Percentiles rank a stretch among this genome's conserved stretches.
phyloP scores from a whole-genome alignment of 768 basidiomycete species.

The Cystoderma amianthinum region DNA sequence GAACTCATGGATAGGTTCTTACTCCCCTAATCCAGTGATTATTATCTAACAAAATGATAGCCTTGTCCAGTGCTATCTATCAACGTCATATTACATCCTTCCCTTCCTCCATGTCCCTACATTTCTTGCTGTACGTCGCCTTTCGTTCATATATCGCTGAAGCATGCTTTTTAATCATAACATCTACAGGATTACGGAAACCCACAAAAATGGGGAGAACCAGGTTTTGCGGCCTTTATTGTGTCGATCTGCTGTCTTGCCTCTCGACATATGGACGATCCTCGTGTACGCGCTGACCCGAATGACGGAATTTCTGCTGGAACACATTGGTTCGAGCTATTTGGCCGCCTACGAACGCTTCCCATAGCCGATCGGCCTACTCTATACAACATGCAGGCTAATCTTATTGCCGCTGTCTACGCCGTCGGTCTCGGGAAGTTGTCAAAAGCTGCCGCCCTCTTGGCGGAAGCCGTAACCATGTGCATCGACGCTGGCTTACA shows the following conservation, averaged over 20 bases:
- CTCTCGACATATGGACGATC: conserved; percentile 89
- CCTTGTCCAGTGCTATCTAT: conserved; percentile 78
- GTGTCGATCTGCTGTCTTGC: conserved; percentile 90
- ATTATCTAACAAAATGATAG: conserved; percentile 25
- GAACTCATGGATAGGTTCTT: conserved; percentile 90
- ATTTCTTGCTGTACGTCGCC: conserved; percentile 60
- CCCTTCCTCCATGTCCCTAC: conserved; percentile 91
- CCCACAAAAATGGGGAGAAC: conserved; percentile 92
- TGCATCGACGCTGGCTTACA: conserved; percentile 87
- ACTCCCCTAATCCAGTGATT: conserved; percentile 2
- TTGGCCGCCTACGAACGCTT: conserved; percentile 79
- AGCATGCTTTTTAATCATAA: conserved; percentile 3
- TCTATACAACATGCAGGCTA: conserved; percentile 86
- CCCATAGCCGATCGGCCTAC: conserved; percentile 87
- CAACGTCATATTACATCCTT: conserved; percentile 89
- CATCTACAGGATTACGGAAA: conserved; percentile 77
- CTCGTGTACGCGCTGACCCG: conserved; percentile 78
- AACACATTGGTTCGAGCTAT: conserved; percentile 87
- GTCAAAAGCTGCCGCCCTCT: conserved; percentile 78
- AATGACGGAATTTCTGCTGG: conserved; percentile 84
- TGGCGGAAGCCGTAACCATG: conserved; percentile 83
- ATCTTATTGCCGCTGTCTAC: conserved; percentile 88
- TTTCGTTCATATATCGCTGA: conserved; percentile 5
- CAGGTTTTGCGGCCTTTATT: conserved; percentile 90
- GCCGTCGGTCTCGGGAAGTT: conserved; percentile 87